These are phyloP conservation scores for Seiridium cupressi DNA, from an alignment of 2,329 filamentous ascomycete genomes.

Conservation along the genomic window DNA sequence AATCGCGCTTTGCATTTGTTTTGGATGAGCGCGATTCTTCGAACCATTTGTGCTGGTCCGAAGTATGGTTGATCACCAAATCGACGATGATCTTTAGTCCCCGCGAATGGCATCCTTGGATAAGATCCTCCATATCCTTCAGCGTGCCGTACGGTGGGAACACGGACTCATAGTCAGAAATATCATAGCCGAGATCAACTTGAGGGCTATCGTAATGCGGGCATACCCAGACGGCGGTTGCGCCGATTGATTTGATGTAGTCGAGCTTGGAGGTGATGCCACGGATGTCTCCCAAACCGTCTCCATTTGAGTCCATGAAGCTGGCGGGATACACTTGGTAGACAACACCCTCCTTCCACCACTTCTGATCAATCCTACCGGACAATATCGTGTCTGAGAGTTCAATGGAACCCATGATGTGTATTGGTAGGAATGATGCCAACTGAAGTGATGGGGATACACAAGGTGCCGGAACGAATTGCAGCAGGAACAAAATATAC, in stretches of 20 bases:
- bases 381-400: background rate
- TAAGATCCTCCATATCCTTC: constrained; percentile 9
- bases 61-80: constrained; percentile 30
- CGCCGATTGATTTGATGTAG: constrained; percentile 48
- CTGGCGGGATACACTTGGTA: constrained; percentile 7
- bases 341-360: constrained; percentile 9
- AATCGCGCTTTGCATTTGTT: constrained; percentile 48
- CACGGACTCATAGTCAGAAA: constrained; percentile 51
- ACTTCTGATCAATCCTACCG: background rate
- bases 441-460: too few relatives aligned
- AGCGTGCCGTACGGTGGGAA: constrained; percentile 6
- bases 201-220: constrained; percentile 41
- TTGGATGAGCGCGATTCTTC: constrained; percentile 49
- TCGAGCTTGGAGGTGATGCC: constrained; percentile 54
- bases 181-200: constrained; percentile 65
- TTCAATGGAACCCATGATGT: background rate
- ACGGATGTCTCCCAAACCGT: constrained; percentile 27
- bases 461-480: too few relatives aligned
- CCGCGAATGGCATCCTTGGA: constrained; percentile 4
- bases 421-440: background rate
- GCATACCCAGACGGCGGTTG: constrained; percentile 48
- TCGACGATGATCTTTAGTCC: constrained; percentile 18
- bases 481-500: too few relatives aligned
- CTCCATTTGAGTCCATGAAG: constrained; percentile 3
- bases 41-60: constrained; percentile 53